Conservation (phyloP, 2,329 filamentous ascomycete genomes). For the Nemania sp. region DNA sequence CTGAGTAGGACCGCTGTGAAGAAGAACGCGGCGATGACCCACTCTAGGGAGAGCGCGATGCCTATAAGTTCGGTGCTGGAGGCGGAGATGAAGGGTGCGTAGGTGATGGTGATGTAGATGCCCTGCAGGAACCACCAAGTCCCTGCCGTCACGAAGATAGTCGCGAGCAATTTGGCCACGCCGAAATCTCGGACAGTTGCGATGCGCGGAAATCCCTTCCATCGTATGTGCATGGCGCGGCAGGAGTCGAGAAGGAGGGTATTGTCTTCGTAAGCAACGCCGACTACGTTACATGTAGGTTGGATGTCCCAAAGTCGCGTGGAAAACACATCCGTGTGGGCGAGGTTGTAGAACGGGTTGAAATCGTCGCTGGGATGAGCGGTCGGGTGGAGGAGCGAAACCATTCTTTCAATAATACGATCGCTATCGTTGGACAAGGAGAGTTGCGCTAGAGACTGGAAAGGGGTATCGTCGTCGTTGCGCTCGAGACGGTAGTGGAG, state of each 20-base stretch:
- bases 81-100: conserved; percentile 31
- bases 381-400: conserved; percentile 43
- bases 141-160: conserved; percentile 35
- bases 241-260: conserved; percentile 49
- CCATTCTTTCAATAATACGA: conserved; percentile 49
- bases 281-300: conserved; percentile 50
- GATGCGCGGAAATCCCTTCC: conserved; percentile 49
- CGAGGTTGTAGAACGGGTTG: conserved; percentile 41
- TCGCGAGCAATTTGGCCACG: conserved; percentile 21
- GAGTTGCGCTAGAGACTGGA: conserved; percentile 50
- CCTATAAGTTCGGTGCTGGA: neutral
- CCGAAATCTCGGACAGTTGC: conserved; percentile 28
- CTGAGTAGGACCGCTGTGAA: conserved; percentile 35
- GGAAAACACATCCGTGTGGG: conserved; percentile 44
- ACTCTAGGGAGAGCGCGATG: conserved; percentile 10
- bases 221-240: conserved; percentile 50
- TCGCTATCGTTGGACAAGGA: conserved; percentile 51
- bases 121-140: conserved; percentile 39
- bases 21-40: conserved; percentile 30
- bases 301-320: conserved; percentile 51
- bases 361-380: conserved; percentile 12
- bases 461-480: conserved; percentile 43
- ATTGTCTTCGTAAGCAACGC: conserved; percentile 47
- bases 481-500: conserved; percentile 46
- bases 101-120: conserved; percentile 31